Base-by-base conservation (phyloP, 768 basidiomycete genomes). In the Amanita pallidorosea region DNA sequence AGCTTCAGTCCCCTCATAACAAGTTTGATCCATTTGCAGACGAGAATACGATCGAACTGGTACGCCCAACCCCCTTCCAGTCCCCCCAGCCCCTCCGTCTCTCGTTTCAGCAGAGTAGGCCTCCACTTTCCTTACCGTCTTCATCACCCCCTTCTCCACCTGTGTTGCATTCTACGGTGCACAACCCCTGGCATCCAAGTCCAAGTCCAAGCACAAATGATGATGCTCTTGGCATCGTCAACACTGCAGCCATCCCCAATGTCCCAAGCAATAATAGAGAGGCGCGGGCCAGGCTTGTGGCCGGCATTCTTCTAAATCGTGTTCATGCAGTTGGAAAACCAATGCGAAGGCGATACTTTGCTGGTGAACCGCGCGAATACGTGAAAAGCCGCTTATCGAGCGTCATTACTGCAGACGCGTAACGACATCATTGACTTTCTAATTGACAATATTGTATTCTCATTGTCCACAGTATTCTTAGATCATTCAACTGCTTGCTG, bases 291-390 rank as follows among this genome's bases (percentile, higher is more conserved):
- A 71, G 70, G 57, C 70, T 80, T 48, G 78, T 83, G 1, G 80
- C 80, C 2, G 77, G 76, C 17, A 79, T 79, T 42, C 61, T 83
- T 29, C 66, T 83, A 23, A 75, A 74, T 57, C 68, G 79, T 18
- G 72, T 77, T 33, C 72, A 73, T 54, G 71, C 67, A 0, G 70
- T 70, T 3, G 77, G 79, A n/a, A 70, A 68, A 51, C 78, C 79
- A 1, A 69, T 76, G 69, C 66, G 77, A n/a, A 64, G 74, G 52
- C 54, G 65, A 33, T 65, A 65, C 4, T 62, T 60, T 11, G 55
- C 61, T 29, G 57, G 45, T 18, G 56, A 40, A 29, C 67, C 67
- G 29, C 67, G 62, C 56, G 61, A 63, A 55, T 81, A 81, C 55
- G 70, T 74, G 55, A 75, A 71, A 56, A 81, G 79, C 54, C 65